These are phyloP conservation scores for Hortiboletus rubellus DNA, from an alignment of 1,284 basidiomycete genomes.

Conservation along the genomic window DNA sequence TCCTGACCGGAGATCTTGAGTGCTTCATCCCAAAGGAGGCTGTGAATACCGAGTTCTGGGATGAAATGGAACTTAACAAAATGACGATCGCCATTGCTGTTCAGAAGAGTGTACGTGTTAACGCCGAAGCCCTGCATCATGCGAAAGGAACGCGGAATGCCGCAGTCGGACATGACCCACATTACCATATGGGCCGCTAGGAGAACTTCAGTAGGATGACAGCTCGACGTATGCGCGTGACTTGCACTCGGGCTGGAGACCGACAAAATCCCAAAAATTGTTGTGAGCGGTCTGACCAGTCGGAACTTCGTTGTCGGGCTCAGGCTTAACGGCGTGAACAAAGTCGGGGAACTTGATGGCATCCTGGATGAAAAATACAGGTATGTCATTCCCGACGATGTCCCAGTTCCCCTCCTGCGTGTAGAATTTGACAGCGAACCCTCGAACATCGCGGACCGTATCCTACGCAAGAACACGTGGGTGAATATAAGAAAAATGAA, in stretches of 20 bases:
- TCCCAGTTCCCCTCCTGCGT: conserved; percentile 84
- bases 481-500: background rate
- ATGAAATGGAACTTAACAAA: conserved; percentile 89
- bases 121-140: conserved; percentile 90
- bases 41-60: conserved; percentile 80
- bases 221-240: background rate
- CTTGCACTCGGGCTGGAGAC: conserved; percentile 61
- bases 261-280: conserved; percentile 82
- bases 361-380: conserved; percentile 85
- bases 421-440: conserved; percentile 82
- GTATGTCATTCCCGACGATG: conserved; percentile 75
- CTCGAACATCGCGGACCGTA: conserved; percentile 81
- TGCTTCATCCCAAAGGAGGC: conserved; percentile 85
- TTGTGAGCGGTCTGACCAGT: conserved; percentile 72
- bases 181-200: conserved; percentile 75
- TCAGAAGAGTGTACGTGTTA: conserved; percentile 77
- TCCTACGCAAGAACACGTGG: conserved; percentile 43
- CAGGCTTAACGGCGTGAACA: conserved; percentile 78
- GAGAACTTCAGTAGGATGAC: conserved; percentile 18
- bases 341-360: conserved; percentile 84
- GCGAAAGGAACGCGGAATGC: conserved; percentile 76
- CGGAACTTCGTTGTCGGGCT: conserved; percentile 74
- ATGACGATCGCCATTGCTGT: conserved; percentile 60
- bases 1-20: conserved; percentile 81
- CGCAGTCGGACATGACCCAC: conserved; percentile 83